Base-by-base conservation (phyloP, 2,329 filamentous ascomycete species). In the Penicillium sclerotiorum region DNA sequence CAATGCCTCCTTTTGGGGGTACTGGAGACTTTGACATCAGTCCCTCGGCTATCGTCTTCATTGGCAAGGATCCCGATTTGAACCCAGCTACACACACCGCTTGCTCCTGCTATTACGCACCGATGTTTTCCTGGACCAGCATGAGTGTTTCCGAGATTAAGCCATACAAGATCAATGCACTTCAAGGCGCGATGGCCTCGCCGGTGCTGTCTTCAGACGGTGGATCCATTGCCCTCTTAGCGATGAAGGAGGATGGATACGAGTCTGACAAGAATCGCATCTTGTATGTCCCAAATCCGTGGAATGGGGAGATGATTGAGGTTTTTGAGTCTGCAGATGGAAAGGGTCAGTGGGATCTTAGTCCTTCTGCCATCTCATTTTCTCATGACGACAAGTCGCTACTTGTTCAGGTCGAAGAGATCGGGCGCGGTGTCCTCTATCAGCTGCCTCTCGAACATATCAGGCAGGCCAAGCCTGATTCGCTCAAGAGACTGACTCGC, bases 1-100 rank as follows among this genome's bases (percentile, higher is more conserved):
- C 76, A 1, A 77, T 78, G 27, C 74, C 75, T 1, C 71, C 76
- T 1, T 77, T 78, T 54, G 76, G 75, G 1, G 75, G 75, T 8
- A 63, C 70, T 11, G 71, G 73, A 18, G 66, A 77, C 52, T 78
- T 77, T 55, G 76, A 77, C 52, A 70, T 79, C 38, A 75, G 74
- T 40, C 66, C 69, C 0, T 66, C 65, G 1, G 74, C 75, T 21
- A 71, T 77, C 45, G 71, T 73, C 2, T 77, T 79, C 52, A 69
- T 78, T 41, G 69, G 73, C 1, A 78, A 76, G 52, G 75, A 77
- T 50, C 75, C 75, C 1, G 61, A 58, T 6, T 49, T 76, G 12
- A 73, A 76, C 46, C 72, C 73, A 9, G 76, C 76, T 5, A 71
- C 69, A 2, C 75, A 78, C 59, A 79, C 76, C 0, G 70, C 72